Base-by-base conservation (phyloP, 2,329 filamentous ascomycete genomes). In the Dactylellina leptospora region DNA sequence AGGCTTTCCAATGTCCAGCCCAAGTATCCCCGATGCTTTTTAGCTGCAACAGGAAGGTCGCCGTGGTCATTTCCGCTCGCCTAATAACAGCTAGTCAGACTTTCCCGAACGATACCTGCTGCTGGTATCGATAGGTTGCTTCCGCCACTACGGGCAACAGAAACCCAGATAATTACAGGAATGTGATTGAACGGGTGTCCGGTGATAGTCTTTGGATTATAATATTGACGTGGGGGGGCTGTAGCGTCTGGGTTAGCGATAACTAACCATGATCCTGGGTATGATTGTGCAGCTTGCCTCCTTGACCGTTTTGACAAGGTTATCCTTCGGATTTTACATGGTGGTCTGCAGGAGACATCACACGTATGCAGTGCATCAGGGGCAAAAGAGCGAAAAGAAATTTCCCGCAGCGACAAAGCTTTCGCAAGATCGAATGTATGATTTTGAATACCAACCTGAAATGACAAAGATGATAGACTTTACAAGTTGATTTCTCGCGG, bases 301-400 rank as follows among this genome's bases (percentile, higher is more conserved):
- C 38, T 42, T 42, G n/a, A 42, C 38, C 9, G 38, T 8, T 42
- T 9, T 42, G n/a, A 47, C 48, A 54, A 45, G 60, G 60, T n/a
- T 44, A 23, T 38, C 48, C 48, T 56, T n/a, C n/a, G n/a, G n/a
- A n/a, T n/a, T n/a, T n/a, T n/a, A n/a, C n/a, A n/a, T n/a, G n/a
- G n/a, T n/a, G n/a, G n/a, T n/a, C n/a, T n/a, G 50, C 44, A 58
- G 50, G 20, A 44, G 20, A 42, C n/a, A 68, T 25, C 53, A 64
- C 61, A 54, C 45, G 44, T 27, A 58, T 30, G 62, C 62, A 59
- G 40, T 51, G 44, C 30, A 50, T 64, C 61, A 64, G 61, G 61
- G 61, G 61, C 44, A 27, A 48, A 48, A 27, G n/a, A n/a, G n/a
- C n/a, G n/a, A n/a, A 8, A 25, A 8, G 4, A 45, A 10, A 22